Evolutionary conservation across 768 basidiomycete species (phyloP), one percentile per base, ranked within the genome.

Genomic region (Cubamyces sp.): DNA sequence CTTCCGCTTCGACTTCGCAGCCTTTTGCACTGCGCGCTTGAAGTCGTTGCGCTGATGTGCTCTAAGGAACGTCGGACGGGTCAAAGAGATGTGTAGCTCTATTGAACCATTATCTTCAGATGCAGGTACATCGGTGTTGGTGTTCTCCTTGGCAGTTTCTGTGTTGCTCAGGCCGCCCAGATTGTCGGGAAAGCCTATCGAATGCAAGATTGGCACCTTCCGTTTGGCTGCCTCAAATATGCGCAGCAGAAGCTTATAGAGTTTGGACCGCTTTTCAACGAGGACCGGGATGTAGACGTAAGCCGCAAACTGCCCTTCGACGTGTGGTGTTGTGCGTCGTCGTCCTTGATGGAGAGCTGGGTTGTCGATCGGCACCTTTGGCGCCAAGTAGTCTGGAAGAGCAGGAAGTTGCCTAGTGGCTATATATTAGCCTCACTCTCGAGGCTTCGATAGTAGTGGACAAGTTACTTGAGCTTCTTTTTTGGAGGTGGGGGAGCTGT

Each of bases 281-380:
- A 71, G 65, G 70, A 96, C 69, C 0, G 87, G 83, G 12, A 93
- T 78, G 70, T 90, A 96, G 55, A 95, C 81, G 75, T 96, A 85
- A 4, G 89, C 80, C 0, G 87, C 86, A 71, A 85, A 96, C 70
- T 96, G 94, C 0, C 96, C 96, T 14, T 93, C 90, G 4, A 94
- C 86, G 70, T 93, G 92, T 2, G 93, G 92, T 0, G 78, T 80
- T 0, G 86, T 79, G 30, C 96, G 85, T 49, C 78, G 79, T 30
- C 95, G 84, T 15, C 96, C 96, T 77, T 96, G 94, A 72, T 97
- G 95, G 16, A 85, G 75, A 3, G 86, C 75, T 2, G 94, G 94
- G 68, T 92, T 77, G 71, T 95, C 92, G 5, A 83, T 71, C 0
- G 89, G 92, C 0, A 67, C 72, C 46, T 81, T 70, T 4, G 78